Evolutionary conservation across 371 early-diverging fungal genomes (phyloP).

Genomic region (Batkoa obscura): DNA sequence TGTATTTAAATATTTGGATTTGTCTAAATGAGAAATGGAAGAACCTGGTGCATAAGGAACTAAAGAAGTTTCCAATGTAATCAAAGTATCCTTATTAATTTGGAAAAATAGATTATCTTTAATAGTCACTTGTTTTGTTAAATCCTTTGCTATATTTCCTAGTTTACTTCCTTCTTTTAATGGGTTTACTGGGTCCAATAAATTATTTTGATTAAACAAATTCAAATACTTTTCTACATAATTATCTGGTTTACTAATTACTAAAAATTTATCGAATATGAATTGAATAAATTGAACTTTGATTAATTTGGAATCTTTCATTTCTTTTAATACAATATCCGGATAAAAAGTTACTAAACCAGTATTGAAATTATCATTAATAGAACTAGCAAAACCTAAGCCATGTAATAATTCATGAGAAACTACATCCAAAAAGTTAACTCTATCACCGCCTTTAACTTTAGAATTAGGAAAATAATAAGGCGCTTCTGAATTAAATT

Average conservation of each 20-base stretch:
- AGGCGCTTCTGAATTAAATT: conserved; percentile 30
- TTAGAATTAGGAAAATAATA: conserved; percentile 22
- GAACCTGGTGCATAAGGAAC: conserved; percentile 19
- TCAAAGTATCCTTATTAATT: not conserved
- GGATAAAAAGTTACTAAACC: not conserved
- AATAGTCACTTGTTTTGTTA: not conserved
- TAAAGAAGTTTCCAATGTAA: conserved; percentile 15
- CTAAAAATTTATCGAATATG: too few species aligned
- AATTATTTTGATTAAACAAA: not conserved
- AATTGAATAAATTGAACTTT: too few species aligned
- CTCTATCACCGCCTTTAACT: not conserved
- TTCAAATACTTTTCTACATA: too few species aligned
- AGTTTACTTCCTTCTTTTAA: not conserved
- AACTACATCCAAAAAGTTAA: conserved; percentile 19
- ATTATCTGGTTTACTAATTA: too few species aligned
- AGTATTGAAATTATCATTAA: conserved; percentile 10
- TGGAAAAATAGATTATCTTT: not conserved
- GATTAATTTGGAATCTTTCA: not conserved
- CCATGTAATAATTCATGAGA: conserved; percentile 43
- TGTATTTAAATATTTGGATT: conserved; percentile 13
- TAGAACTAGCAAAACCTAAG: conserved; percentile 29
- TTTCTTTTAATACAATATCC: not conserved
- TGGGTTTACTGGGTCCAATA: not conserved
- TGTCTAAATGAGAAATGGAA: conserved; percentile 28
- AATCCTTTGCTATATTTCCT: not conserved